Evolutionary conservation across 1,284 basidiomycete species (phyloP).

Genomic region (Trichosporon ovoides): DNA sequence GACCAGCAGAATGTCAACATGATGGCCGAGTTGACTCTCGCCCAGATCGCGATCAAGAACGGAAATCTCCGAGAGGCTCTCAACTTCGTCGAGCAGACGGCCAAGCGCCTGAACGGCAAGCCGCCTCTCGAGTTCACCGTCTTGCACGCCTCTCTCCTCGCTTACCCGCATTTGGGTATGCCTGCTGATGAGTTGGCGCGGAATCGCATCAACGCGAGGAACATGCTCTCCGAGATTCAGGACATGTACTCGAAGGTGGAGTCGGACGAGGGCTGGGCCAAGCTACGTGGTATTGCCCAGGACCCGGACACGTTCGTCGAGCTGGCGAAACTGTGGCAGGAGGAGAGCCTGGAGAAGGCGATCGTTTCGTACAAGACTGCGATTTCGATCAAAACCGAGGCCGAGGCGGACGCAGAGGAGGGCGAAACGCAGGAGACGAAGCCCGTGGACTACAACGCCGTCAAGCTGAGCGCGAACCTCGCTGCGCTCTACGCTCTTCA

Average conservation of each 20-base stretch:
- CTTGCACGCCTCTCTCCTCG: constrained; percentile 81
- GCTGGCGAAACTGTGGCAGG: constrained; percentile 79
- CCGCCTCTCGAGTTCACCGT: constrained; percentile 67
- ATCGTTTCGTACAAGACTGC: constrained; percentile 69
- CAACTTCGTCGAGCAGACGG: constrained; percentile 76
- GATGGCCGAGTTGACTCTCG: constrained; percentile 74
- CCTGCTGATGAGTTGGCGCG: constrained; percentile 64
- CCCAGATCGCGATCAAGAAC: constrained; percentile 76
- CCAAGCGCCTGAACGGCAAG: constrained; percentile 41
- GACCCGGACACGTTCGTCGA: constrained; percentile 82
- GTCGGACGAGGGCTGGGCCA: constrained; percentile 42
- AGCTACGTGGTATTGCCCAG: constrained; percentile 58
- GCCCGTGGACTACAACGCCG: constrained; percentile 28
- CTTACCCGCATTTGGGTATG: constrained; percentile 70
- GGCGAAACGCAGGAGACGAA: constrained; percentile 15
- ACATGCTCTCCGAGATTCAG: constrained; percentile 70
- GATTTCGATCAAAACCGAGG: constrained; percentile 50
- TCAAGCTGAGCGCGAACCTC: constrained; percentile 69
- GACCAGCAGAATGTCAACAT: constrained; percentile 59
- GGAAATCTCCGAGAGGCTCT: constrained; percentile 59
- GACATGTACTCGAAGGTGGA: constrained; percentile 57
- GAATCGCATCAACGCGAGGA: constrained; percentile 68
- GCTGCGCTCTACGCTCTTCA: constrained; percentile 71
- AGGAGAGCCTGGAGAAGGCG: constrained; percentile 67
- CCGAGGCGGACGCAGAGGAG: constrained; percentile 11